Evolutionary conservation across 1,284 basidiomycete genomes (phyloP), one percentile per base, ranked within the genome.

Genomic region (Caloboletus inedulis): DNA sequence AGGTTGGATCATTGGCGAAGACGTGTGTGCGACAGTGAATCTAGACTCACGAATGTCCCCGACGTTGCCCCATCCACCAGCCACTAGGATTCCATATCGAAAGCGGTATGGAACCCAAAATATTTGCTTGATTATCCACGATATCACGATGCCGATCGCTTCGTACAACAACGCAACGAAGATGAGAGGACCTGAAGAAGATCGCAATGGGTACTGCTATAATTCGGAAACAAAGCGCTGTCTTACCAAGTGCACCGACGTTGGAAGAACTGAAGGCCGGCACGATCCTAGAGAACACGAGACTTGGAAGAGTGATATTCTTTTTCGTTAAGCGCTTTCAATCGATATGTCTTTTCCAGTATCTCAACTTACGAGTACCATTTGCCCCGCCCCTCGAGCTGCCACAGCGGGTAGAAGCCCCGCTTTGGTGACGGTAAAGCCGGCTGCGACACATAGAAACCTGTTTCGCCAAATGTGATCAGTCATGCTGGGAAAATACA

Each of bases 71-170:
- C 79, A 88, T 7, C 75, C 78, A 29, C 84, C 87, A 0, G 85
- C 84, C 2, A 79, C 77, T 0, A 88, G 62, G 39, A 92, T 80
- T 0, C 82, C 85, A 56, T 79, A 78, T 43, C 85, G 75, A 62
- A 92, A 92, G 34, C 87, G 79, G 57, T 84, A 79, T 0, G 90
- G 89, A 1, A 91, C 86, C 81, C 85, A 91, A 62, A 88, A 89
- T 41, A 89, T 61, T 60, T 83, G 80, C 45, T 79, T 77, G 39
- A 85, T 72, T 12, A 82, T 52, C 73, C 77, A 84, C 0, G 83
- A 82, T 10, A 87, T 69, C 1, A 72, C 14, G 3, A 81, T 65
- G 1, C 87, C 85, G 7, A 84, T 67, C 0, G 62, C 61, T 55
- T 81, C 75, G 52, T 85, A 87, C 4, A 80, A 52, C 3, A 80